Evolutionary conservation across 371 early-diverging fungal species (phyloP).

Genomic region (Coemansia sp.): DNA sequence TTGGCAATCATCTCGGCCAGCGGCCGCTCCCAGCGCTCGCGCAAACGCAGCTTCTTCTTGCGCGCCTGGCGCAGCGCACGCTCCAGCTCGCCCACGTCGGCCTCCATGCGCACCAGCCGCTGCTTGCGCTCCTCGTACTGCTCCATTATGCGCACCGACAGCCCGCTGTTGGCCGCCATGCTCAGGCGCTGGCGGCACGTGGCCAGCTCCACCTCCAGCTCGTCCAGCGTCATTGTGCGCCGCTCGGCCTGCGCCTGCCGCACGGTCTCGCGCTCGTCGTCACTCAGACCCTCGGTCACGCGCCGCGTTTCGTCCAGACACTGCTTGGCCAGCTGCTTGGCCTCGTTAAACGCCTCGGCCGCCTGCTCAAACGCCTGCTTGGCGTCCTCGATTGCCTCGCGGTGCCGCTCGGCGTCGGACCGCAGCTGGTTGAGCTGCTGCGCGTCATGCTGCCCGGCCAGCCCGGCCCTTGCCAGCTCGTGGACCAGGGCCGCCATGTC

Average conservation of each 20-base stretch:
- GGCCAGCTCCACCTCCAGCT: conserved; percentile 55
- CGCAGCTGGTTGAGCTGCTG: conserved; percentile 8
- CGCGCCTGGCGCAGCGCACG: conserved; percentile 11
- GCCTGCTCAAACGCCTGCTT: conserved; percentile 14
- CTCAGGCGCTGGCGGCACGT: conserved; percentile 45
- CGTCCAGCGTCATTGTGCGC: conserved; percentile 12
- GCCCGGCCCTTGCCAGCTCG: conserved; percentile 2
- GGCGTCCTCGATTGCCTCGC: conserved; percentile 22
- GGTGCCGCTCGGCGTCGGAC: conserved; percentile 23
- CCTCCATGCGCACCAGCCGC: conserved; percentile 52
- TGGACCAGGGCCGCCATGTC: conserved; percentile 16
- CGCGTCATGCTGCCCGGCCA: conserved; percentile 13
- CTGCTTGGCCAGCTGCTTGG: conserved; percentile 24
- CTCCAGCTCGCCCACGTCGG: conserved; percentile 14
- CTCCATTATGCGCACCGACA: conserved; percentile 53
- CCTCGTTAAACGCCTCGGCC: conserved; percentile 2
- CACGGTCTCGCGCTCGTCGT: conserved; percentile 42
- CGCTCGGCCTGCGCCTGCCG: conserved; percentile 35
- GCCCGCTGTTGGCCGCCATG: conserved; percentile 40
- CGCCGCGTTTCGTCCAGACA: conserved; percentile 41
- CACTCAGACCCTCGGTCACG: conserved; percentile 31
- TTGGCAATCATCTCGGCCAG: conserved; percentile 58
- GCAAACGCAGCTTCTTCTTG: conserved; percentile 29
- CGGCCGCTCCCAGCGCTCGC: conserved; percentile 68
- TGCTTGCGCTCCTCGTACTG: conserved; percentile 61